phyloP scores from a whole-genome alignment of 202 grass and related monocot species.

The Schoenoplectus tabernaemontani region DNA sequence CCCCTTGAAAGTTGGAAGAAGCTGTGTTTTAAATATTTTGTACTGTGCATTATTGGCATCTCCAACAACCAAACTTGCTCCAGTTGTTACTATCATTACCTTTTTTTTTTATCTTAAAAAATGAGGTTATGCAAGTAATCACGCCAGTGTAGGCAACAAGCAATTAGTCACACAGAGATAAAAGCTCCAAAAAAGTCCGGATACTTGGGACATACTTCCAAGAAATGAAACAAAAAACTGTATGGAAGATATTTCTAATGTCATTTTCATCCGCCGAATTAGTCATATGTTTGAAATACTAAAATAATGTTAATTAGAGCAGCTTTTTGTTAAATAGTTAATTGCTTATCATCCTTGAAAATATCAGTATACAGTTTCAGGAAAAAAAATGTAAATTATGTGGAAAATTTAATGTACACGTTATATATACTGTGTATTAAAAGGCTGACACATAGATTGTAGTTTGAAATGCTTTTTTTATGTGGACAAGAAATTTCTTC shows the following conservation, averaged over 20 bases:
- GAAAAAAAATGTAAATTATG: not conserved
- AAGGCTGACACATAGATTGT: not conserved
- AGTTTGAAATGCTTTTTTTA: not conserved
- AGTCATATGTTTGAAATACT: not conserved
- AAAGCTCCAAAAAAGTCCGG: conserved; percentile 1
- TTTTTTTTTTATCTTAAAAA: not conserved
- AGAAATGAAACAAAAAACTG: not conserved
- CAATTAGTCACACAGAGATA: not conserved
- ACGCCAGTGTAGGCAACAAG: not conserved
- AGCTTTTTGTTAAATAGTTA: too few species aligned
- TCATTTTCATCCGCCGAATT: not conserved
- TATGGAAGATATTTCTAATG: not conserved
- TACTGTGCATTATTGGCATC: too few species aligned
- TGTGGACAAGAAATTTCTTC: not conserved
- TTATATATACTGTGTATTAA: not conserved
- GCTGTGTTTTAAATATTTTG: conserved; percentile 2
- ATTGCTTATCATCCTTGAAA: too few species aligned
- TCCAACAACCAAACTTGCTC: conserved; percentile 4
- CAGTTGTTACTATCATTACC: not conserved
- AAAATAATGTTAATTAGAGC: too few species aligned
- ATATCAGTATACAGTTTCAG: too few species aligned
- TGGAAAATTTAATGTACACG: too few species aligned
- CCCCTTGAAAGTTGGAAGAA: conserved; percentile 4
- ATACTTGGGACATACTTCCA: not conserved
- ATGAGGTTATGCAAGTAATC: not conserved